Conservation (phyloP, 2,329 filamentous ascomycete genomes). For the Conoideocrella luteorostrata region DNA sequence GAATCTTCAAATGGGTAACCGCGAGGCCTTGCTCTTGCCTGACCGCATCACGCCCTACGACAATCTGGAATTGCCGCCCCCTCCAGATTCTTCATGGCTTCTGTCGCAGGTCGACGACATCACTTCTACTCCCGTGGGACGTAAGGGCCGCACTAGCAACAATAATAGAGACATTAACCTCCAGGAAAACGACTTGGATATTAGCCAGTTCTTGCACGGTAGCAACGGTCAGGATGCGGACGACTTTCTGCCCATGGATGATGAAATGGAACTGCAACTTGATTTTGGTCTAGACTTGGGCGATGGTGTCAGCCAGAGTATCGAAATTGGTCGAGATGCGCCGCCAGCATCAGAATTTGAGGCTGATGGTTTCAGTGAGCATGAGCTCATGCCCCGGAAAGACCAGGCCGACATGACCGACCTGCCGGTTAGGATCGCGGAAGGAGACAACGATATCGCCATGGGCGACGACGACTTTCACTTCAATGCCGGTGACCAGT, state of each 20-base stretch:
- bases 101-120: constrained; percentile 67
- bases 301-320: constrained; percentile 58
- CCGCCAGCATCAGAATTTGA: constrained; percentile 60
- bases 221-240: constrained; percentile 54
- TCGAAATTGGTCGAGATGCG: constrained; percentile 88
- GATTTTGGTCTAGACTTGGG: constrained; percentile 71
- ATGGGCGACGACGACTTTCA: constrained; percentile 61
- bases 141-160: constrained; percentile 51
- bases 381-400: constrained; percentile 51
- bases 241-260: constrained; percentile 51
- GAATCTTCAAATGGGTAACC: constrained; percentile 72
- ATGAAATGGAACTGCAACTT: constrained; percentile 65
- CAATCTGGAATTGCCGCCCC: constrained; percentile 67
- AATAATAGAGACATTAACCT: constrained; percentile 61
- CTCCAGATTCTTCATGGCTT: constrained; percentile 81
- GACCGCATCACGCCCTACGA: constrained; percentile 93
- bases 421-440: constrained; percentile 53
- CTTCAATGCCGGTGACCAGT: constrained; percentile 55
- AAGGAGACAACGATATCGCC: constrained; percentile 56
- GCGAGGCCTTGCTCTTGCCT: constrained; percentile 80
- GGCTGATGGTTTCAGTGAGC: constrained; percentile 62
- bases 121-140: constrained; percentile 44
- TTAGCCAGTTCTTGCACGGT: constrained; percentile 75
- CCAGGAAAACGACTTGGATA: constrained; percentile 62
- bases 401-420: constrained; percentile 49